Base-by-base conservation (phyloP, 2,329 filamentous ascomycete genomes). In the Phaeophleospora eucalypticola region DNA sequence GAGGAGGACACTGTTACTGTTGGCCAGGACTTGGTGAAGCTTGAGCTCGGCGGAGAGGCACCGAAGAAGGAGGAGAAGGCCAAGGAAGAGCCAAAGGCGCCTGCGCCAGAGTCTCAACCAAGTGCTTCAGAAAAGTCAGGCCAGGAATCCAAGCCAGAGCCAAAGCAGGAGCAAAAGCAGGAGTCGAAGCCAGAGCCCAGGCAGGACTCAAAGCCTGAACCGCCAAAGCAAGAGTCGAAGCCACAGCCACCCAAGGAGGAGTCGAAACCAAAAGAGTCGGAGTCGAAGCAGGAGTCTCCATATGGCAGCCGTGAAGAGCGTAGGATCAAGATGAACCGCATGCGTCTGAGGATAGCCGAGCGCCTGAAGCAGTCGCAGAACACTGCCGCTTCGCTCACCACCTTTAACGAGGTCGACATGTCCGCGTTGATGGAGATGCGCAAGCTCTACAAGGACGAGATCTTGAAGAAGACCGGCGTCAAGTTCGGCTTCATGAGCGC, bases 401-500 rank as follows among this genome's bases (percentile, higher is more conserved):
- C 93, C 19, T 98, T 98, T 80, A 96, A 98, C 71, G 91, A 97
- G 72, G 93, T 98, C 52, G 93, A 98, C 70, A 98, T 98, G 93
- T 95, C 91, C 24, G 88, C 86, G 17, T 77, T 98, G 41, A 95
- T 97, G 86, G 89, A 96, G 54, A 91, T 98, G 76, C 86, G 93
- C 60, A 96, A 95, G 71, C 77, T 89, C 38, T 97, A 97, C 80
- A 97, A 97, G 77, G 91, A 97, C 50, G 90, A 95, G 49, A 76
- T 96, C 17, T 76, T 97, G 48, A 95, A 97, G 80, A 95, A 91
- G 77, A 93, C 88, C 8, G 91, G 90, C 36, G 86, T 97, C 48
- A 98, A 97, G 77, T 84, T 98, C 44, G 93, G 93, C n/a, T 98
- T 97, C 77, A 97, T 98, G 91, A 93, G 89, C 68, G 91, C 91